Evolutionary conservation across 495 filamentous ascomycete genomes (phyloP), one percentile per base, ranked within the genome.

Genomic region (Trypethelium eluteriae): DNA sequence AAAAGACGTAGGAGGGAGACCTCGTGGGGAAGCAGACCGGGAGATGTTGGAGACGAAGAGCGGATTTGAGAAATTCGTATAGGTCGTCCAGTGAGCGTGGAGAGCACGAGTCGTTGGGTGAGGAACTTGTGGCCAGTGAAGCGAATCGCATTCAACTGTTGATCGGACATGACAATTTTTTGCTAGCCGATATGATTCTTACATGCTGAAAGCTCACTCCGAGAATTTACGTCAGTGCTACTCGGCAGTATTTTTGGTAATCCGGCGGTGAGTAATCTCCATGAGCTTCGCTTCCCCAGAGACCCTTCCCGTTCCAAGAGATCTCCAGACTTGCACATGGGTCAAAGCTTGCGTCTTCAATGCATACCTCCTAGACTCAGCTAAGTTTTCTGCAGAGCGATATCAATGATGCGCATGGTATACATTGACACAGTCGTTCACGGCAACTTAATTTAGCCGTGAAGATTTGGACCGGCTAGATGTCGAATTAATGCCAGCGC

Each of bases 1-100:
- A 99, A 86, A 7, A 99, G 88, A 62, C 95, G 94, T 18, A 99
- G 83, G 78, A 99, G 91, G 41, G 93, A 96, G 73, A 97, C 86
- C 79, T 99, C 95, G 80, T 95, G 89, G 61, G 90, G 86, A 63
- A 89, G 85, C 57, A 99, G 89, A 70, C 95, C 95, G 5, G 94
- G 91, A 70, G 88, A 84, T 16, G 89, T 91, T 61, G 88, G 84
- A 38, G 91, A 96, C 46, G 87, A 86, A 39, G 90, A 81, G 66
- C 95, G 90, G 78, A 99, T 98, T 76, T 93, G 87, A 41, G 93
- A 93, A 74, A 99, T 90, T 75, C 92, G 91, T 44, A 99, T 78
- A 5, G 93, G 86, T 35, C 87, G 85, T 67, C 95, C 95, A 38
- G 91, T 96, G 56, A 99, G 85, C 2, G 94, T 97, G 35, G 93